Base-by-base conservation (phyloP, 257 asterid genomes). In the Primulina huaijiensis region DNA sequence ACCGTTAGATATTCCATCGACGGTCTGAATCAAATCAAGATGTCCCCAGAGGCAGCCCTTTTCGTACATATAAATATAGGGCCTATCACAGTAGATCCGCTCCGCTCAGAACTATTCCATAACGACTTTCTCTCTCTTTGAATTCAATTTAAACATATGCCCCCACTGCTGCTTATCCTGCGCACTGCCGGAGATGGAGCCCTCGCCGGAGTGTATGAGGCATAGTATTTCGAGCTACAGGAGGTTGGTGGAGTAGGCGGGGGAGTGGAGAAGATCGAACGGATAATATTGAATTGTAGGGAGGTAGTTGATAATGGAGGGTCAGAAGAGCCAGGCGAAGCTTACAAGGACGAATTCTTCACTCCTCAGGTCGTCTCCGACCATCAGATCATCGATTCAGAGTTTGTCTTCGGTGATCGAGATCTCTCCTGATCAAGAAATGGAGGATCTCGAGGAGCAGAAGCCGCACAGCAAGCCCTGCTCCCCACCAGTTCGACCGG, bases 361-460 rank as follows among this genome's bases (percentile, higher is more conserved):
- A 10, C 95, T 90, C 78, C 97, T 91, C 86, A 95, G 99, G 23
- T 87, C 96, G 1, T 90, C 97, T 6, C 96, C 91, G 37, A 90
- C 97, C 60, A 62, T 87, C 58, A 85, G 92, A 71, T 89, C 96
- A 0, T 87, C 98, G 23, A 89, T 91, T 62, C 96, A 90, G 7
- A 90, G 96, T 82, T 80, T 89, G 34, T 81, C 96, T 31, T 92
- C 97, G 23, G 86, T 87, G 72, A 85, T 72, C 78, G 95, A 89
- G 87, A 86, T 87, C 66, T 67, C 76, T 5, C 64, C 82, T 25
- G 91, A 83, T 74, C 81, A 80, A 0, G 89, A 82, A 19, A 74
- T 68, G 2, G 78, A 74, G 20, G 90, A 94, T 77, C 77, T 91
- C 59, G 99, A 94, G 76, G 99, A 94, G 65, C 99, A 91, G 81